Evolutionary conservation across 2,329 filamentous ascomycete genomes (phyloP).

Genomic region (Diplodia scrobiculata): DNA sequence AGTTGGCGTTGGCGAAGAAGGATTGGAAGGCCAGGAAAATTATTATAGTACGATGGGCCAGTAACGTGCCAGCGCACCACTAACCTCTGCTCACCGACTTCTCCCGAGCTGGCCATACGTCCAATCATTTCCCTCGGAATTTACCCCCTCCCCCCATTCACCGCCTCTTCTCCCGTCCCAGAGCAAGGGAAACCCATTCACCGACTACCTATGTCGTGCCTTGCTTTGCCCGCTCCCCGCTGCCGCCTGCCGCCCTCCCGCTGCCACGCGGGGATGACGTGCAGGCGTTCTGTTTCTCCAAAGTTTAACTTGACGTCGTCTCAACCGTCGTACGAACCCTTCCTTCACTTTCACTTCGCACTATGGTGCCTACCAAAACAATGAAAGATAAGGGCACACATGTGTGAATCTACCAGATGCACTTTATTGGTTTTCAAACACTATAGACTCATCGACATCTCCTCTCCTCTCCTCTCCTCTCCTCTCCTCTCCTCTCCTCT

Average conservation of each 20-base stretch:
- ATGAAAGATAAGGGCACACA: neutral
- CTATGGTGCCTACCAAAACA: neutral
- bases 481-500: neutral
- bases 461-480: neutral
- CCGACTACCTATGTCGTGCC: neutral
- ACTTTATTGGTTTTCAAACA: neutral
- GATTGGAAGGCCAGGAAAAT: neutral
- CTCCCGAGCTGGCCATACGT: neutral
- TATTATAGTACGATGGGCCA: neutral
- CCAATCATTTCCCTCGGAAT: neutral
- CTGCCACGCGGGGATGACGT: constrained; percentile 9
- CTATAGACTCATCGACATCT: neutral
- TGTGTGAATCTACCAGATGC: neutral
- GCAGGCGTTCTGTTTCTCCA: neutral
- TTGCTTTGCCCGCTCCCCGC: neutral
- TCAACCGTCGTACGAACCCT: neutral
- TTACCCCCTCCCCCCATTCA: neutral
- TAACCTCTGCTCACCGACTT: neutral
- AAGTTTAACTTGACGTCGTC: constrained; percentile 21
- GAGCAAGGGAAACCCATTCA: neutral
- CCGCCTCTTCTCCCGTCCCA: neutral
- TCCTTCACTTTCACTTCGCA: neutral
- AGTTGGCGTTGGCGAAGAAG: neutral
- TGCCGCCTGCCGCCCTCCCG: neutral
- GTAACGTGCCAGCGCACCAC: neutral